Conservation (phyloP, 2,329 filamentous ascomycete species). For the Arthrobotrys megalospora region DNA sequence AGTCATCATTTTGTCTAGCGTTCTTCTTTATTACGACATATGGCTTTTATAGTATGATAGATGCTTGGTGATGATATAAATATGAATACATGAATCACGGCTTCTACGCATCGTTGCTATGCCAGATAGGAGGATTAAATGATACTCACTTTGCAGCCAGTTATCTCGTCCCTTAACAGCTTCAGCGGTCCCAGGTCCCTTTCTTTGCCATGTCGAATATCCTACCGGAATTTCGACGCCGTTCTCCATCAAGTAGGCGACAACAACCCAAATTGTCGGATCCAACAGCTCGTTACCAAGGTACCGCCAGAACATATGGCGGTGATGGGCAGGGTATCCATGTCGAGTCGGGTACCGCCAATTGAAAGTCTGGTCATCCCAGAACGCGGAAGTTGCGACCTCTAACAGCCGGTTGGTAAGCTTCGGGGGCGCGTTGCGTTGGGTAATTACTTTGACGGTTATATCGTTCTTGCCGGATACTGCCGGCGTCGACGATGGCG, state of each 20-base stretch:
- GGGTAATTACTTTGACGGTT: slow-evolving; percentile 32
- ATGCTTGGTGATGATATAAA: slow-evolving; percentile 34
- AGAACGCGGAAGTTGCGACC: slow-evolving; percentile 32
- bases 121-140: background rate
- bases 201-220: slow-evolving; percentile 48
- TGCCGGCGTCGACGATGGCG: background rate
- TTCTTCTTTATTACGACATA: background rate
- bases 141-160: slow-evolving; percentile 52
- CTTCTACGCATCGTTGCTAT: slow-evolving; percentile 7
- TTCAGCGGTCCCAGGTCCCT: background rate
- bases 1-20: slow-evolving; percentile 22
- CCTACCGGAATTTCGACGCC: slow-evolving; percentile 23
- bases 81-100: slow-evolving; percentile 17
- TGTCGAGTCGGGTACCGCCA: slow-evolving; percentile 52
- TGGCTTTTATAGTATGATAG: slow-evolving; percentile 15
- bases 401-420: slow-evolving; percentile 16
- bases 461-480: slow-evolving; percentile 10
- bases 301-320: slow-evolving; percentile 43
- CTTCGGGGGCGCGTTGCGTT: slow-evolving; percentile 28
- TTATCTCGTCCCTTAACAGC: slow-evolving; percentile 36
- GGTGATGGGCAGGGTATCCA: slow-evolving; percentile 32
- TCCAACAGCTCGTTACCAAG: slow-evolving; percentile 36
- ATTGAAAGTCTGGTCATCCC: slow-evolving; percentile 36
- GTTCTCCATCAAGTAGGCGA: slow-evolving; percentile 33
- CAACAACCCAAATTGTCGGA: slow-evolving; percentile 47